These are phyloP conservation scores for Eutypella sp. DNA, from an alignment of 2,329 filamentous ascomycete genomes.

Conservation along the genomic window DNA sequence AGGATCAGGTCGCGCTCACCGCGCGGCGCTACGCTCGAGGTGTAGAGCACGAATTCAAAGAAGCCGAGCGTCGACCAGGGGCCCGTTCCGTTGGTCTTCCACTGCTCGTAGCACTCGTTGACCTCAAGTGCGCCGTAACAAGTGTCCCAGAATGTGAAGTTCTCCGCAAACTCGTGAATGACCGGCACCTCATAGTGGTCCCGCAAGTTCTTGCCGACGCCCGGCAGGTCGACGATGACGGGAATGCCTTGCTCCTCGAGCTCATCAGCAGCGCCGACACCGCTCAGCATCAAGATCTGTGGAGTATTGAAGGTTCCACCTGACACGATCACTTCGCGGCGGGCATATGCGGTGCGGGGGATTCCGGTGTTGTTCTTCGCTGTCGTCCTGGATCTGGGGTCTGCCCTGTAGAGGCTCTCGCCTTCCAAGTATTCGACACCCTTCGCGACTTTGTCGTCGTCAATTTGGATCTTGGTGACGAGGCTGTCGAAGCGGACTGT, in stretches of 20 bases:
- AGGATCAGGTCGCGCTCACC: conserved; percentile 30
- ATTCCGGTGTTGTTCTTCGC: conserved; percentile 4
- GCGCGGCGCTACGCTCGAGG: conserved; percentile 20
- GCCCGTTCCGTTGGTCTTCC: conserved; percentile 17
- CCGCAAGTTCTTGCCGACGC: conserved; percentile 54
- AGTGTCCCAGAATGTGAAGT: conserved; percentile 31
- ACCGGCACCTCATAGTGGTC: conserved; percentile 48
- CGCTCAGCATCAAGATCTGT: conserved; percentile 47
- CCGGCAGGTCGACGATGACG: conserved; percentile 47
- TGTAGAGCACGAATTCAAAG: conserved; percentile 25
- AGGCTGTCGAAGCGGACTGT: conserved; percentile 19
- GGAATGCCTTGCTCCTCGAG: conserved; percentile 31
- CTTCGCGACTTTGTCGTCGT: not conserved
- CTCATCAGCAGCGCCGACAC: conserved; percentile 35
- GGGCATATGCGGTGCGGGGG: conserved; percentile 1
- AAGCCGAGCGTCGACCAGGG: conserved; percentile 31
- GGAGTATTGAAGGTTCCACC: conserved; percentile 31
- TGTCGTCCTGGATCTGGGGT: not conserved
- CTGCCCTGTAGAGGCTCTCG: not conserved
- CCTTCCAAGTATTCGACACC: conserved; percentile 1
- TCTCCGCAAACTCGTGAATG: conserved; percentile 35
- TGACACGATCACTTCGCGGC: conserved; percentile 43
- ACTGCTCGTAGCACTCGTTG: conserved; percentile 26
- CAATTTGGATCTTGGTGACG: conserved; percentile 11
- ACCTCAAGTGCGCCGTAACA: conserved; percentile 30